Percentiles rank a stretch among this genome's conserved stretches.
These are phyloP conservation scores for Ogataea allantospora DNA, from an alignment of 805 yeast genomes.

Conservation along the genomic window DNA sequence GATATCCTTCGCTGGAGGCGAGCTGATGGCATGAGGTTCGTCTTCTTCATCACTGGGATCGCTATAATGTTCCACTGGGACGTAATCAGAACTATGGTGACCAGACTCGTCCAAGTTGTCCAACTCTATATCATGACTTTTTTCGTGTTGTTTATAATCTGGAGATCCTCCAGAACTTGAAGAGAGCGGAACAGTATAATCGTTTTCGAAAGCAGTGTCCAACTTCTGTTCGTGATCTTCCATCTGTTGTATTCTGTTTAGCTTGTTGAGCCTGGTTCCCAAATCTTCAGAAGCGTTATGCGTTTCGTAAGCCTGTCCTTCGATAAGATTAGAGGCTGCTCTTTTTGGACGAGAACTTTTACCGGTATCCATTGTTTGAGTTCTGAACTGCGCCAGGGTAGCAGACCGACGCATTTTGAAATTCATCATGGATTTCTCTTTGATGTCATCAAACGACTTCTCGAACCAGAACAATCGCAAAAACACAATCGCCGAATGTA, in stretches of 20 bases:
- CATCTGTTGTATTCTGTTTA: conserved; percentile 7
- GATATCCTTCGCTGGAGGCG: conserved; percentile 36
- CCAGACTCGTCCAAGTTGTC: conserved; percentile 3
- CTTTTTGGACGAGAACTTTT: conserved; percentile 10
- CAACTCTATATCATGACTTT: conserved; percentile 12
- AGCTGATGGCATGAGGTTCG: background rate
- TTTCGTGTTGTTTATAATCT: conserved; percentile 7
- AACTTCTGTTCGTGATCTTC: conserved; percentile 15
- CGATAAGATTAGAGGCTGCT: conserved; percentile 3
- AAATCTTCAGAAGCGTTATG: conserved; percentile 35
- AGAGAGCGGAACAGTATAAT: conserved; percentile 15
- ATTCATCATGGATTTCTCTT: conserved; percentile 70
- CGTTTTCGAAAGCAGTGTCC: conserved; percentile 21
- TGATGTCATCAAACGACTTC: conserved; percentile 79
- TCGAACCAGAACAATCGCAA: conserved; percentile 88
- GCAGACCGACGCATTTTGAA: conserved; percentile 80
- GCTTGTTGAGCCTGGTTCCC: conserved; percentile 23
- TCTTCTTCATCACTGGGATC: conserved; percentile 42
- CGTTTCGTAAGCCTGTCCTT: conserved; percentile 20
- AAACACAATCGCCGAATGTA: conserved; percentile 75
- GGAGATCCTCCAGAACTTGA: conserved; percentile 25
- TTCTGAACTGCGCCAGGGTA: conserved; percentile 54
- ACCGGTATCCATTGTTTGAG: conserved; percentile 29
- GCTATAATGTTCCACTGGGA: conserved; percentile 33
- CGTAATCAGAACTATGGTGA: conserved; percentile 7